A percentile compares a stretch with the other conserved stretches of the same genome.
Conservation (phyloP, 352 stramenopile genomes). For the Phytopythium boreale region DNA sequence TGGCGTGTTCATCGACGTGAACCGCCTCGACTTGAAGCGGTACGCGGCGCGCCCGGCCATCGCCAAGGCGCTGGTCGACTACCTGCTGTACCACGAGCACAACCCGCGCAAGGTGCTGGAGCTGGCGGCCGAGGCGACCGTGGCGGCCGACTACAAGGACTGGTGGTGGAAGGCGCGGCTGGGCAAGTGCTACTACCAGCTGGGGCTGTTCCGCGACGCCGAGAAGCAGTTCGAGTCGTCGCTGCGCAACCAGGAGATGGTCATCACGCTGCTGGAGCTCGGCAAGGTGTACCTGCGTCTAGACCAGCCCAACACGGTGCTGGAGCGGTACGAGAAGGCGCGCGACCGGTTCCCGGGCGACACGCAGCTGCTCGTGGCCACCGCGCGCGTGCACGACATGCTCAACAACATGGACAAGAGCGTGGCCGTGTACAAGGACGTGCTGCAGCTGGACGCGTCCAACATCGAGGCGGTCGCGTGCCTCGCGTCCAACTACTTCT, state of each 20-base stretch:
- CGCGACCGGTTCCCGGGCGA: conserved; percentile 73
- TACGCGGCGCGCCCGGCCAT: conserved; percentile 85
- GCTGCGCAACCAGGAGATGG: conserved; percentile 85
- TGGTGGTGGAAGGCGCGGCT: conserved; percentile 96
- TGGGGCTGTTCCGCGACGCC: conserved; percentile 90
- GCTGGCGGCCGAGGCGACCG: conserved; percentile 88
- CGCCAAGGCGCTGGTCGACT: conserved; percentile 89
- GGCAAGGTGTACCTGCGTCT: conserved; percentile 94
- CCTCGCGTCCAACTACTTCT: conserved; percentile 93
- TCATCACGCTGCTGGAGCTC: conserved; percentile 90
- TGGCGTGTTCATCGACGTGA: conserved; percentile 90
- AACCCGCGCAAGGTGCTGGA: conserved; percentile 92
- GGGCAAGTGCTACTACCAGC: conserved; percentile 94
- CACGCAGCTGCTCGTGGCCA: conserved; percentile 75
- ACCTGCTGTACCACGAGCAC: conserved; percentile 91
- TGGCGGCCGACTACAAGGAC: conserved; percentile 87
- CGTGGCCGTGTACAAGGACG: conserved; percentile 84
- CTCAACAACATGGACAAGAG: conserved; percentile 85
- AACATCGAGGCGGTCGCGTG: conserved; percentile 92
- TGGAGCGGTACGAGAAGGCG: conserved; percentile 81
- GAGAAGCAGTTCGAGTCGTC: conserved; percentile 92
- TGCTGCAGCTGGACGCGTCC: conserved; percentile 85
- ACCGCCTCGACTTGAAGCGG: conserved; percentile 87
- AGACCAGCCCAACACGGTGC: conserved; percentile 92
- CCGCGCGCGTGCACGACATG: conserved; percentile 92